These are phyloP conservation scores for Chlorella vulgaris DNA, from an alignment of 139 green algal species.

Conservation along the genomic window DNA sequence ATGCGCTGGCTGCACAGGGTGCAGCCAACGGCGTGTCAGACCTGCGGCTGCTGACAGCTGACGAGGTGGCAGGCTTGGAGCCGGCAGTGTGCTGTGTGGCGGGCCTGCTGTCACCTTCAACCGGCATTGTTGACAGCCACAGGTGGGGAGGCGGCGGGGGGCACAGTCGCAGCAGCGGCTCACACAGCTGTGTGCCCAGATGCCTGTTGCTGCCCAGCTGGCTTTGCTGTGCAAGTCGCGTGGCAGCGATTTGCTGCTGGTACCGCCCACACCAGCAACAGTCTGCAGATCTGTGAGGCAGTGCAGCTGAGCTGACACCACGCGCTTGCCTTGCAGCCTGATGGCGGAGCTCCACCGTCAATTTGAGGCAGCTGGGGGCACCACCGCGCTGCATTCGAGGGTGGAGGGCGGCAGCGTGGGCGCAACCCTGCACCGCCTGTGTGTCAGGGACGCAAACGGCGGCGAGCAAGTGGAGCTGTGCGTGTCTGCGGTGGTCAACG, in stretches of 20 bases:
- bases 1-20: constrained; percentile 7
- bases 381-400: constrained; percentile 51
- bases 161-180: too few species aligned
- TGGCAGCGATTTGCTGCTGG: too few species aligned
- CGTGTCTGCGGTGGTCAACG: constrained; percentile 62
- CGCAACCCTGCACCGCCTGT: constrained; percentile 27
- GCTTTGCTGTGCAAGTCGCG: too few species aligned
- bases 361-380: constrained; percentile 44
- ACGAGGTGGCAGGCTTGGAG: constrained; percentile 64
- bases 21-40: constrained; percentile 73
- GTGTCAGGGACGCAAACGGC: constrained; percentile 50
- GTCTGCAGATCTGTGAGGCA: too few species aligned
- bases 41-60: constrained; percentile 61
- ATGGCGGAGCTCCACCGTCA: constrained; percentile 76
- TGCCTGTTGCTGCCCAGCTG: not conserved
- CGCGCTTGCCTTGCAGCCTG: constrained; percentile 48
- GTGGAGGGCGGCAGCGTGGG: constrained; percentile 47
- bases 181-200: too few species aligned
- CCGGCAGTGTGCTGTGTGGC: constrained; percentile 59
- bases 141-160: constrained; percentile 1
- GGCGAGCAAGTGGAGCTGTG: constrained; percentile 41
- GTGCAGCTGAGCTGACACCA: too few species aligned
- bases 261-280: not conserved
- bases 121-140: constrained; percentile 86
- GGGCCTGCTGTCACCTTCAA: constrained; percentile 81